Evolutionary conservation across 192 early-diverging fungal species (phyloP), one percentile per base, ranked within the genome.

Genomic region (Borealophlyctis nickersoniae): DNA sequence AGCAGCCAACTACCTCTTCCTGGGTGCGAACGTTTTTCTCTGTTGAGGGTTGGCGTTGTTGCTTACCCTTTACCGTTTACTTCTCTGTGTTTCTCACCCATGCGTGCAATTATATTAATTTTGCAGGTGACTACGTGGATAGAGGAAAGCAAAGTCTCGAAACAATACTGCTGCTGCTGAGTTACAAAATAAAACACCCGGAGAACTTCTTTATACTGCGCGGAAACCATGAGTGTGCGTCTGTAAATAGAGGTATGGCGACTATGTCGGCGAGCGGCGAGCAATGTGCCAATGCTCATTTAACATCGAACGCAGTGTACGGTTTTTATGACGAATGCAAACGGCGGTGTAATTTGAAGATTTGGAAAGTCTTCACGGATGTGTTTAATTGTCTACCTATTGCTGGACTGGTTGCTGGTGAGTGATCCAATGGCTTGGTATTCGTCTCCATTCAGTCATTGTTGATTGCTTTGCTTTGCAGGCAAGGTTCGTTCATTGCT

Each of bases 241-340:
- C 87, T 68, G 90, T 97, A 48, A 97, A 92, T 51, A 80, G 90
- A 77, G 88, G 87, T 88, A 73, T 60, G 52, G 29, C 34, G 19
- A 14, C 34, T n/a, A n/a, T n/a, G n/a, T n/a, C n/a, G n/a, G n/a
- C n/a, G n/a, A n/a, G n/a, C n/a, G n/a, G 31, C 32, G 24, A 2
- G 22, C 53, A 0, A 13, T 4, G 36, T 9, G 22, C 1, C 13
- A 24, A 56, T 34, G 27, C 16, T n/a, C 45, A 23, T 52, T 39
- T 31, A n/a, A 9, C 26, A 54, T 16, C 22, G 16, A 36, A 3
- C n/a, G 16, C 63, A 91, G 92, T 94, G 7, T 95, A 97, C 62
- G 94, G 94, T 3, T 97, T 97, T 76, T 97, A 93, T 71, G 94
- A 97, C 77, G 94, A 97, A 78, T 97, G 94, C 81, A 95, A 95